phyloP scores from a whole-genome alignment of 2,329 filamentous ascomycete species.

The Ophiostoma triangulosporum region DNA sequence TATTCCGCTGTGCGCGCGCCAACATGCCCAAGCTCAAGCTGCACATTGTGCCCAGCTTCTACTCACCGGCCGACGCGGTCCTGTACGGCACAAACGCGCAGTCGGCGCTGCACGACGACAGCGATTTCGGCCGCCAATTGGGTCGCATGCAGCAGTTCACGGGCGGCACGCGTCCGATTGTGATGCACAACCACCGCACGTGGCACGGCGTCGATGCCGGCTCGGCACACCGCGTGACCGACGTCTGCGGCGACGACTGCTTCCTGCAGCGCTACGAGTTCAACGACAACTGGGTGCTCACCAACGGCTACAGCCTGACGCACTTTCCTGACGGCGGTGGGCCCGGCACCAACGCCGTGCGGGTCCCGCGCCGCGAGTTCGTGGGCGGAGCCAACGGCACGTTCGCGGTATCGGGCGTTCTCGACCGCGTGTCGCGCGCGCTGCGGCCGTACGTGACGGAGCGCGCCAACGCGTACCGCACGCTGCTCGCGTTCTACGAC shows the following conservation, averaged over 20 bases:
- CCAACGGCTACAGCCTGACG: slow-evolving; percentile 32
- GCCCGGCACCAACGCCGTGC: neutral
- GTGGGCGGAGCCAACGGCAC: neutral
- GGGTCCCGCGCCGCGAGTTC: neutral
- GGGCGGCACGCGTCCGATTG: slow-evolving; percentile 26
- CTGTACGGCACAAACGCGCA: slow-evolving; percentile 18
- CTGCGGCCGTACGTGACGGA: neutral
- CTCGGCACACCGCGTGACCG: slow-evolving; percentile 28
- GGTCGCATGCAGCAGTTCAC: slow-evolving; percentile 21
- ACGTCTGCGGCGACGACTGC: slow-evolving; percentile 31
- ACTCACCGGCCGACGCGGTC: slow-evolving; percentile 24
- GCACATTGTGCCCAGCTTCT: slow-evolving; percentile 30
- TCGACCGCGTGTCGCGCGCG: neutral
- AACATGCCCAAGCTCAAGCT: slow-evolving; percentile 23
- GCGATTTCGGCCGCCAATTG: neutral
- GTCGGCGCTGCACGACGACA: slow-evolving; percentile 4
- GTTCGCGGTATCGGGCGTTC: neutral
- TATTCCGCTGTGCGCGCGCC: slow-evolving; percentile 27
- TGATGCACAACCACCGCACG: slow-evolving; percentile 26
- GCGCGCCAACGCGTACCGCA: neutral
- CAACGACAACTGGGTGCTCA: slow-evolving; percentile 32
- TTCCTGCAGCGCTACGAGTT: slow-evolving; percentile 35
- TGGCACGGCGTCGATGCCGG: slow-evolving; percentile 27
- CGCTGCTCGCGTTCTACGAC: slow-evolving; percentile 12
- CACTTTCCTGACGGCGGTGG: slow-evolving; percentile 18